Evolutionary conservation across 352 stramenopile species (phyloP), one percentile per base, ranked within the genome.

Genomic region (Phytophthora macrochlamydospora): DNA sequence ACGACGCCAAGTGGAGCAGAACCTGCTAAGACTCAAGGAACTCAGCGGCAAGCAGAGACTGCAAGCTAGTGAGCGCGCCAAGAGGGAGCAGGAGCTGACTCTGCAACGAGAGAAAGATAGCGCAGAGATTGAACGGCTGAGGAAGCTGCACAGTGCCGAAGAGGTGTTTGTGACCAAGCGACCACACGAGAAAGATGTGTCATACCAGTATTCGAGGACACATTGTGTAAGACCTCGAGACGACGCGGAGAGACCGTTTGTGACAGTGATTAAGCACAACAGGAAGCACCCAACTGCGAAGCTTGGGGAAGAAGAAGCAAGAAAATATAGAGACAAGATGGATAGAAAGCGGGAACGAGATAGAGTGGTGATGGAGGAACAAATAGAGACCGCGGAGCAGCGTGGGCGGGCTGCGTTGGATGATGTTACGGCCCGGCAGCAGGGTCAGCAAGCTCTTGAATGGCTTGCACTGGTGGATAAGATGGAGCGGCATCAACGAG

Each of bases 251-350:
- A 54, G 32, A 7, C 53, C 68, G 5, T 64, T 65, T 28, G 76
- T 90, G 35, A 88, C 77, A 35, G 70, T 93, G 11, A 66, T 92
- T 60, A 65, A 74, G 9, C 83, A 91, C 62, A 89, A 90, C 52
- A 70, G 35, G 5, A 61, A 55, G 8, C 71, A 88, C 38, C 60
- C 70, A 11, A 83, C 49, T 6, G 64, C 57, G 7, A 43, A 57
- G 28, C 79, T 67, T 33, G 77, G 76, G 13, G 63, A 76, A 0
- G 70, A 83, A 2, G 75, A 87, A 43, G 81, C 83, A 4, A 70
- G 63, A 8, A 75, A 67, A 12, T 79, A 82, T 44, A 72, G 72
- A 0, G 61, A 73, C 7, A 67, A 83, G 18, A 62, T 89, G 56
- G 78, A 86, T 48, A 51, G 62, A 18, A 71, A 70, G 48, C 67